Evolutionary conservation across 345 rosid species (phyloP), one percentile per base, ranked within the genome.

Genomic region (Dimocarpus longan): DNA sequence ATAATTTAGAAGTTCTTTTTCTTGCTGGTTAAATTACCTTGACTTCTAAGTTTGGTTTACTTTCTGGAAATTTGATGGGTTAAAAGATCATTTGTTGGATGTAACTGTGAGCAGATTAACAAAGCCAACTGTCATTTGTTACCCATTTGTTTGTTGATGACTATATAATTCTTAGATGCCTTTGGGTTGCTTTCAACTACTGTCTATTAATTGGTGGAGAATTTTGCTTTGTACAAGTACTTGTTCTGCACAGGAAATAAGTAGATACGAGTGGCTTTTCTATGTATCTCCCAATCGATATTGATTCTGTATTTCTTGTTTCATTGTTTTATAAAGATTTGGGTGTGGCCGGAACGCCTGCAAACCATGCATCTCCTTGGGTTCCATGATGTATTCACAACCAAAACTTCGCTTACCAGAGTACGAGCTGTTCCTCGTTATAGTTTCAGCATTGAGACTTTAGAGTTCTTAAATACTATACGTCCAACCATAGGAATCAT

Each of bases 331-430:
- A 5, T 70, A 42, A 66, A 91, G 96, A 91, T 93, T 87, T 94
- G 97, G 97, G 96, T 93, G 79, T 93, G 97, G 97, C 98, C 93
- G 18, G 96, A 94, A 80, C 91, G 97, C 70, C 88, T 94, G 70
- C 93, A 88, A 65, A 91, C 90, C 40, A 89, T 94, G 93, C 95
- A 94, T 84, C 88, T 91, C 63, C 92, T 93, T 40, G 95, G 95
- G 4, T 87, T 79, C 82, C 75, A 89, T 52, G 91, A 86, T 78
- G 77, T 71, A 48, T 93, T 95, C 89, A 91, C 97, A 6, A 90
- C 96, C 16, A 90, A 88, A 71, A 93, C 96, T 71, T 74, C 90
- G 63, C 78, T 83, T 63, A 87, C 95, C n/a, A 85, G 97, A 84
- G 95, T 95, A 22, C 90, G 97, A 10, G 97, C 97, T 64, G 91